Conservation (phyloP, 108 stramenopile species). For the Mediolabrus comicus region DNA sequence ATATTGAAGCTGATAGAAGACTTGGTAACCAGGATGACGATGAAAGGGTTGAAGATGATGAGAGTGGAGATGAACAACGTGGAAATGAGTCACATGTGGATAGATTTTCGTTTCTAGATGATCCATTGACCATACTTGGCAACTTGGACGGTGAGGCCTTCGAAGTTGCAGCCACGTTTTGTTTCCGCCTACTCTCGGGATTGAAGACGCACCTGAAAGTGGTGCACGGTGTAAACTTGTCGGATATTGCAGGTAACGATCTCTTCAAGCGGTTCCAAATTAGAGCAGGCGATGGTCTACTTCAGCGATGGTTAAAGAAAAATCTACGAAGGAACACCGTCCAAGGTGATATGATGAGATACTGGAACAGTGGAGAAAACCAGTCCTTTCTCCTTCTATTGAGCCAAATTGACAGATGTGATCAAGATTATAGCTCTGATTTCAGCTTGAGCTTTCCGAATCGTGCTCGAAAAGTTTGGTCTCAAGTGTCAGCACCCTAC, state of each 20-base stretch:
- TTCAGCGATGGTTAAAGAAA: slow-evolving; percentile 62
- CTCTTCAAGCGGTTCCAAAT: slow-evolving; percentile 67
- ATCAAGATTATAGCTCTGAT: slow-evolving; percentile 26
- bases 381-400: slow-evolving; percentile 63
- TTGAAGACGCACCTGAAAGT: slow-evolving; percentile 68
- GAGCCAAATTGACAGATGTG: slow-evolving; percentile 40
- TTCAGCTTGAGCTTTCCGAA: slow-evolving; percentile 57
- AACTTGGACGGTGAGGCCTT: slow-evolving; percentile 59
- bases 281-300: slow-evolving; percentile 53
- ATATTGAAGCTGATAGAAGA: slow-evolving; percentile 55
- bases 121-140: slow-evolving; percentile 75
- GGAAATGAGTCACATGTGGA: slow-evolving; percentile 20
- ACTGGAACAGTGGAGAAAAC: slow-evolving; percentile 72
- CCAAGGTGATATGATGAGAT: slow-evolving; percentile 70
- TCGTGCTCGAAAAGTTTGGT: slow-evolving; percentile 49
- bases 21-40: slow-evolving; percentile 19
- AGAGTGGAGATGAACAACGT: slow-evolving; percentile 19
- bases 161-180: slow-evolving; percentile 63
- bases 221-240: slow-evolving; percentile 60
- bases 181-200: slow-evolving; percentile 53
- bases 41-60: slow-evolving; percentile 35
- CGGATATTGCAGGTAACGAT: slow-evolving; percentile 64
- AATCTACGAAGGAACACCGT: slow-evolving; percentile 25
- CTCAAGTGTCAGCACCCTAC: slow-evolving; percentile 57
- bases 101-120: slow-evolving; percentile 46